A percentile compares a stretch with the other conserved stretches of the same genome.
These are phyloP conservation scores for Oryza australiensis DNA, from an alignment of 176 grass and related monocot species.

Conservation along the genomic window DNA sequence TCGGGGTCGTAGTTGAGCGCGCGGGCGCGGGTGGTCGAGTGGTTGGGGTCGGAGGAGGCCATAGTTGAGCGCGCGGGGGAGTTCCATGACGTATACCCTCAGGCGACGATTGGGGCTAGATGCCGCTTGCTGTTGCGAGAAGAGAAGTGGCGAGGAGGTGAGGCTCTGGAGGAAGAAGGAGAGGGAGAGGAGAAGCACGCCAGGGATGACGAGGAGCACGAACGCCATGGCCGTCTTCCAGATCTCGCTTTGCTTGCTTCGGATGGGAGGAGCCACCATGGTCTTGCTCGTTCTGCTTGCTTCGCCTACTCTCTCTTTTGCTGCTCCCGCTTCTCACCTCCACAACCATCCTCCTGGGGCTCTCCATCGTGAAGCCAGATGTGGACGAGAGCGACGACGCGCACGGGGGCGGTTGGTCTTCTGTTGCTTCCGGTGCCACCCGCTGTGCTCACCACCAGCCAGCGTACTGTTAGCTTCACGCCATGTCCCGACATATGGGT, in stretches of 20 bases:
- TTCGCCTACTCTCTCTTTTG: too few species aligned
- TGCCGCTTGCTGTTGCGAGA: not conserved
- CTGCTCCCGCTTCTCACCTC: too few species aligned
- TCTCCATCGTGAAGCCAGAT: too few species aligned
- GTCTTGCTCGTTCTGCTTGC: too few species aligned
- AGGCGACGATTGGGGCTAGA: constrained; percentile 34
- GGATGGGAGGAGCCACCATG: not conserved
- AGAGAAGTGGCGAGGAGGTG: not conserved
- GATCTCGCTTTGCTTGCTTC: constrained; percentile 16
- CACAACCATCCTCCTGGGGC: too few species aligned
- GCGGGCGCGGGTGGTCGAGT: constrained; percentile 50
- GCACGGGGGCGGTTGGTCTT: too few species aligned
- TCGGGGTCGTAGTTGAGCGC: constrained; percentile 40
- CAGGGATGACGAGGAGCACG: constrained; percentile 31
- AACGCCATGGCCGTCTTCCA: constrained; percentile 40
- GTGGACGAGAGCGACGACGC: too few species aligned
- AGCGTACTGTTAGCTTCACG: too few species aligned
- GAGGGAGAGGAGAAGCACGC: constrained; percentile 38
- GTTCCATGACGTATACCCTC: constrained; percentile 69
- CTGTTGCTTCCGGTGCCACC: too few species aligned
- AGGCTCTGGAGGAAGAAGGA: constrained; percentile 41
- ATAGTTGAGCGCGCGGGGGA: constrained; percentile 73
- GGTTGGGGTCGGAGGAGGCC: constrained; percentile 83
- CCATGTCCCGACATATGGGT: too few species aligned
- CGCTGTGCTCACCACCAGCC: too few species aligned